phyloP scores from a whole-genome alignment of 2,329 filamentous ascomycete genomes.

The Diaporthe eres region DNA sequence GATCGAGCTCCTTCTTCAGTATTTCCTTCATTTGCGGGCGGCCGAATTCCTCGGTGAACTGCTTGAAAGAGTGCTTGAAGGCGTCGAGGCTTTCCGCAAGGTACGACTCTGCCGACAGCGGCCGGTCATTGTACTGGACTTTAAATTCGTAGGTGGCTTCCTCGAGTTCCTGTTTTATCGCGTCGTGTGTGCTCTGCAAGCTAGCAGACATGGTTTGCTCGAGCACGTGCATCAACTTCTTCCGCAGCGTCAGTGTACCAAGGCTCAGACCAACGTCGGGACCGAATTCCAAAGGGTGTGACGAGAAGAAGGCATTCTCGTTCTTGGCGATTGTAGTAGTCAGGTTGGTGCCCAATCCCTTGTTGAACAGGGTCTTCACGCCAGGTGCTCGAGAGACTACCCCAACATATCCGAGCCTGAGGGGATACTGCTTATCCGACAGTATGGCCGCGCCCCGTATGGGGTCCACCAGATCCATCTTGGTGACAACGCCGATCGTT shows the following conservation, averaged over 20 bases:
- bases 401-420: slow-evolving; percentile 95
- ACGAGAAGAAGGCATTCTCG: slow-evolving; percentile 87
- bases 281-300: slow-evolving; percentile 86
- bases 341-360: slow-evolving; percentile 81
- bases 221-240: slow-evolving; percentile 96
- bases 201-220: slow-evolving; percentile 98
- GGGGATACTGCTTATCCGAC: slow-evolving; percentile 90
- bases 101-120: slow-evolving; percentile 95
- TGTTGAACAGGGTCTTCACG: slow-evolving; percentile 82
- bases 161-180: slow-evolving; percentile 94
- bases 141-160: slow-evolving; percentile 99
- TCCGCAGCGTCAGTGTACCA: slow-evolving; percentile 88
- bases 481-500: slow-evolving; percentile 98
- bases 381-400: slow-evolving; percentile 88
- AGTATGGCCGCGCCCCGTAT: slow-evolving; percentile 83
- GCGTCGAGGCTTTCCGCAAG: slow-evolving; percentile 94
- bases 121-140: slow-evolving; percentile 98
- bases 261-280: slow-evolving; percentile 79
- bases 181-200: slow-evolving; percentile 89
- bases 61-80: slow-evolving; percentile 98
- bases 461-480: slow-evolving; percentile 97
- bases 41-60: slow-evolving; percentile 91
- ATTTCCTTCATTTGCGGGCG: slow-evolving; percentile 90
- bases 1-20: slow-evolving; percentile 92
- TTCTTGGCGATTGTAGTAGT: slow-evolving; percentile 87